These are phyloP conservation scores for Penicillium sp. DNA, from an alignment of 2,329 filamentous ascomycete genomes.

Conservation along the genomic window DNA sequence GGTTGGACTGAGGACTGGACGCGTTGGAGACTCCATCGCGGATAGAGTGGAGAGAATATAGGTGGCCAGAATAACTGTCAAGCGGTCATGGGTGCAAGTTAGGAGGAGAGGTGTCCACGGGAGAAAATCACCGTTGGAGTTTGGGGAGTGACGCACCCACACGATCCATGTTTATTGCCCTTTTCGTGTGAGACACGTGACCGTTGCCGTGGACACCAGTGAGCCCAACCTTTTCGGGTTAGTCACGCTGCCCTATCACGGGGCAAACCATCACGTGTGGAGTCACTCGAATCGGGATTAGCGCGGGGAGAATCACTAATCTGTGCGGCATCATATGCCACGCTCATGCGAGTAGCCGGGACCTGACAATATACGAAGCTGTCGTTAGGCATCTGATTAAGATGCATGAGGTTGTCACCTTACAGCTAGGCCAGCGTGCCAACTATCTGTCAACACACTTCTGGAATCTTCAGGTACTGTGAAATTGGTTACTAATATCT, in stretches of 20 bases:
- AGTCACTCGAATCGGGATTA: conserved; percentile 8
- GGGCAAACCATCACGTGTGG: neutral
- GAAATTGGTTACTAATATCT: too few species aligned
- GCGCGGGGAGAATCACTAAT: conserved; percentile 1
- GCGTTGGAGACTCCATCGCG: conserved; percentile 40
- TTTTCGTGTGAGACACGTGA: conserved; percentile 29
- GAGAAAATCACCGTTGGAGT: conserved; percentile 24
- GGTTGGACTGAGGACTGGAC: conserved; percentile 33
- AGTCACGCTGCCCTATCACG: neutral
- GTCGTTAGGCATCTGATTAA: neutral
- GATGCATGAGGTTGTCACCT: conserved; percentile 94
- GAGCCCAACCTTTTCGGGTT: neutral
- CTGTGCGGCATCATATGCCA: conserved; percentile 2
- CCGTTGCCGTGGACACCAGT: conserved; percentile 32
- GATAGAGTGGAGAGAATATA: conserved; percentile 9
- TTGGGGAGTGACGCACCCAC: conserved; percentile 31
- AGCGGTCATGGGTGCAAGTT: conserved; percentile 18
- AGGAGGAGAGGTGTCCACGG: conserved; percentile 6
- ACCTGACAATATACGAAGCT: neutral
- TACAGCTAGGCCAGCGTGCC: conserved; percentile 89
- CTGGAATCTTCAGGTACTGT: conserved; percentile 85
- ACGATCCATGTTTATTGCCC: conserved; percentile 31
- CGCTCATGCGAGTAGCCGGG: conserved; percentile 3
- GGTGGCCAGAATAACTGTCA: conserved; percentile 8
- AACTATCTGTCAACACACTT: conserved; percentile 96